Evolutionary conservation across 495 filamentous ascomycete genomes (phyloP).

Genomic region (Penicillium mononematosum): DNA sequence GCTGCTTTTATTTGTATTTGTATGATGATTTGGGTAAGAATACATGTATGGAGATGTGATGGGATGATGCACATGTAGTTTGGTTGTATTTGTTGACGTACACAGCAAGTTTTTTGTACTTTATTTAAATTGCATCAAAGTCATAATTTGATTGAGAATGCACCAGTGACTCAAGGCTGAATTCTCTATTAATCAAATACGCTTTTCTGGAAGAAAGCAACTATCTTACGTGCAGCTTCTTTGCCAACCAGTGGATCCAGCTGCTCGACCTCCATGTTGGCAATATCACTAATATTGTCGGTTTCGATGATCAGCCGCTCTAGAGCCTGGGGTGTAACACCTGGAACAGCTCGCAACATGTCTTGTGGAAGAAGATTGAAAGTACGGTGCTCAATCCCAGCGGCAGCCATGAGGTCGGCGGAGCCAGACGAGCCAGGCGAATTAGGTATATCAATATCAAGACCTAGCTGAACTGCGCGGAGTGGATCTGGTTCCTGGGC

Average conservation of each 20-base stretch:
- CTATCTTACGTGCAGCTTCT: conserved; percentile 75
- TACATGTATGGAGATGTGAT: background rate
- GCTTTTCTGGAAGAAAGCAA: conserved; percentile 81
- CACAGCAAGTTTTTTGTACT: background rate
- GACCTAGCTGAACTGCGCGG: conserved; percentile 75
- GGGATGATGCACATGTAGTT: conserved; percentile 5
- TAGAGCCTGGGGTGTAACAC: conserved; percentile 76
- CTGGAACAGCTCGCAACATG: conserved; percentile 83
- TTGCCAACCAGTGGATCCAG: conserved; percentile 71
- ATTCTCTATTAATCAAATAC: conserved; percentile 53
- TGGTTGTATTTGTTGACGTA: background rate
- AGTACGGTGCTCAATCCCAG: conserved; percentile 50
- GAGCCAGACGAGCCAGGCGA: conserved; percentile 58
- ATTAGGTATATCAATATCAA: conserved; percentile 59
- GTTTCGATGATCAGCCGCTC: conserved; percentile 67
- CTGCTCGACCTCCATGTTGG: conserved; percentile 78
- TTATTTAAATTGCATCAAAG: background rate
- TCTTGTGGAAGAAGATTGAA: conserved; percentile 75
- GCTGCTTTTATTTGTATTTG: background rate
- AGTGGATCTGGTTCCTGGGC: conserved; percentile 89
- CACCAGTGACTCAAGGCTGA: background rate
- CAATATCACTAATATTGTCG: conserved; percentile 76
- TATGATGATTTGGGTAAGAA: background rate
- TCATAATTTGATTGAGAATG: background rate
- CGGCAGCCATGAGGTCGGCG: conserved; percentile 57